Evolutionary conservation across 495 filamentous ascomycete genomes (phyloP), one percentile per base, ranked within the genome.

Genomic region (Elaphomyces granulatus): DNA sequence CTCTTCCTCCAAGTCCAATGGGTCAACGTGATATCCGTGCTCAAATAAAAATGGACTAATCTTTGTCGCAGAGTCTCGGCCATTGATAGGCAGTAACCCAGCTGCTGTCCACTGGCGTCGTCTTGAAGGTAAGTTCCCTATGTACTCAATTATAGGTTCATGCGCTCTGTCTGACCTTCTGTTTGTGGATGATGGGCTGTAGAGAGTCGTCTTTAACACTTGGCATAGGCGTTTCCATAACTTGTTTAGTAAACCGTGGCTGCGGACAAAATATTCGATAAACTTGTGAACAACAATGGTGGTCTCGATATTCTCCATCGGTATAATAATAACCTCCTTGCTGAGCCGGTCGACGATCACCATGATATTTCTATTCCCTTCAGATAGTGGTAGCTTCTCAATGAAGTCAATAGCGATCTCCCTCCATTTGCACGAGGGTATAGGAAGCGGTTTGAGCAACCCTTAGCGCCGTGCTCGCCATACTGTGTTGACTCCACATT

Each of bases 381-480:
- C 10, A 9, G 38, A 16, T 42, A 16, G 3, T 40, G 21, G 21
- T 28, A 43, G 18, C 9, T 32, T 20, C 6, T 33, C 30, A 35
- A 50, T 50, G 31, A 51, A 51, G 42, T 53, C 42, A 3, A 51
- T 42, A 14, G 15, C 23, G 9, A 51, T 45, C 15, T 54, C 40
- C 32, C 50, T 4, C 47, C 43, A 55, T 9, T 26, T 43, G 17
- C 42, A 12, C 2, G 49, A 14, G 2, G 44, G 48, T 12, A 50
- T 36, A 7, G 44, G 37, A 10, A 52, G 34, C 4, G 48, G 46
- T 32, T 53, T 40, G 8, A 54, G 38, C 19, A 50, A 33, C 3
- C 45, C 44, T 21, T 49, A 37, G 18, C 31, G 38, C 12, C 32
- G 8, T 7, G 45, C 30, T 38, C 41, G 12, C 32, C 20, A 42